Conservation (phyloP, 805 yeast genomes). For the Candida oleophila region DNA sequence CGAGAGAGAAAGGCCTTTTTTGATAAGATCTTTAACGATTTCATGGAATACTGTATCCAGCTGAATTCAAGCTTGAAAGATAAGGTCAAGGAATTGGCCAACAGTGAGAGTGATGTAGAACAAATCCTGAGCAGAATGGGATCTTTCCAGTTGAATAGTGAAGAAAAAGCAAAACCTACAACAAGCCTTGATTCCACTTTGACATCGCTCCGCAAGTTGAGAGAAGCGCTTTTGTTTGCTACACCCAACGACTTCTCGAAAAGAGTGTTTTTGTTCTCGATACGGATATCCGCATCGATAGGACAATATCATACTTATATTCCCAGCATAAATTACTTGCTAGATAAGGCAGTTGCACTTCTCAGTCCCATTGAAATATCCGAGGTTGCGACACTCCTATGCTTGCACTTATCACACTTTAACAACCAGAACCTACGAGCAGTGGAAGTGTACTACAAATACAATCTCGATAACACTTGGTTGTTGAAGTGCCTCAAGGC, state of each 20-base stretch:
- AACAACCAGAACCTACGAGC: constrained; percentile 32
- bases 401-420: constrained; percentile 47
- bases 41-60: constrained; percentile 26
- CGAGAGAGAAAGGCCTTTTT: constrained; percentile 42
- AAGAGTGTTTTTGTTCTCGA: constrained; percentile 49
- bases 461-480: constrained; percentile 13
- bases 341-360: constrained; percentile 19
- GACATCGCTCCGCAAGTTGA: constrained; percentile 43
- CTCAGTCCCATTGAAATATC: constrained; percentile 30
- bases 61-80: constrained; percentile 12
- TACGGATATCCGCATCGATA: constrained; percentile 41
- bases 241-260: constrained; percentile 38
- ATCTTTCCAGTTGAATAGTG: background rate
- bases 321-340: constrained; percentile 48
- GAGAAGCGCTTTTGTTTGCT: constrained; percentile 52
- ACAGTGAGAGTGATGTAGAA: constrained; percentile 6
- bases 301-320: constrained; percentile 55
- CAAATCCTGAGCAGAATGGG: background rate
- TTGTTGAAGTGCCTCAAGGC: constrained; percentile 18
- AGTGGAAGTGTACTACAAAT: constrained; percentile 25
- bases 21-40: constrained; percentile 30
- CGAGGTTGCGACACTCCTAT: constrained; percentile 42
- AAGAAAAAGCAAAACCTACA: background rate
- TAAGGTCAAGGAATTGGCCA: constrained; percentile 9
- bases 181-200: constrained; percentile 25